These are phyloP conservation scores for Yamadazyma epiphylla DNA, from an alignment of 1,139 yeast species.

Conservation along the genomic window DNA sequence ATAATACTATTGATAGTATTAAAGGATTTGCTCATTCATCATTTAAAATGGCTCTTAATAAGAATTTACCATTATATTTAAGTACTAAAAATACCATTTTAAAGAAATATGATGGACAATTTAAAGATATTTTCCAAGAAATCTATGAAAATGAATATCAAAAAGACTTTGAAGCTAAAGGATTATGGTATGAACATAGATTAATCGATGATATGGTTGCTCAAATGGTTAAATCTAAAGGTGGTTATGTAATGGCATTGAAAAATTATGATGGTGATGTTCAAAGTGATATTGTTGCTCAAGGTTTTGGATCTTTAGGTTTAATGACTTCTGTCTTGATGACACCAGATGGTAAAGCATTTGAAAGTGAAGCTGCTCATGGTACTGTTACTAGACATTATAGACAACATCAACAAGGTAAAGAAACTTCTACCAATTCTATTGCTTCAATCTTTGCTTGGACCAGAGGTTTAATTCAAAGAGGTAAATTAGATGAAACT, in stretches of 20 bases:
- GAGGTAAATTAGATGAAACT: constrained; percentile 73
- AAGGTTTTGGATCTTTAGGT: constrained; percentile 82
- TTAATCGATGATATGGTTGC: constrained; percentile 87
- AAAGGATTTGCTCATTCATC: constrained; percentile 75
- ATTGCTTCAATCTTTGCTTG: constrained; percentile 85
- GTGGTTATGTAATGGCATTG: constrained; percentile 80
- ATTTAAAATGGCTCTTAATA: constrained; percentile 66
- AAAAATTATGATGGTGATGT: constrained; percentile 88
- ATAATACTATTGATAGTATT: constrained; percentile 80
- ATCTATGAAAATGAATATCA: constrained; percentile 59
- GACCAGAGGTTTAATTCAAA: constrained; percentile 79
- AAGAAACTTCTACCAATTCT: constrained; percentile 80
- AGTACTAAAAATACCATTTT: constrained; percentile 79
- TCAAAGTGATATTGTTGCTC: constrained; percentile 81
- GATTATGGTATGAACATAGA: constrained; percentile 80
- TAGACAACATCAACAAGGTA: constrained; percentile 81
- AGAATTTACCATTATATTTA: constrained; percentile 63
- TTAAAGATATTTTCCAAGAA: constrained; percentile 73
- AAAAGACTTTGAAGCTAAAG: constrained; percentile 53
- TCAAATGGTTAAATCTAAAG: constrained; percentile 80
- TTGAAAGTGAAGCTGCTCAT: constrained; percentile 83
- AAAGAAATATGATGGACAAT: constrained; percentile 78
- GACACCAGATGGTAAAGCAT: constrained; percentile 84
- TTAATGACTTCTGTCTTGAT: constrained; percentile 80
- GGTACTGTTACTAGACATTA: constrained; percentile 86